Evolutionary conservation across 2,329 filamentous ascomycete genomes (phyloP).

Genomic region (Uncinocarpus reesii): DNA sequence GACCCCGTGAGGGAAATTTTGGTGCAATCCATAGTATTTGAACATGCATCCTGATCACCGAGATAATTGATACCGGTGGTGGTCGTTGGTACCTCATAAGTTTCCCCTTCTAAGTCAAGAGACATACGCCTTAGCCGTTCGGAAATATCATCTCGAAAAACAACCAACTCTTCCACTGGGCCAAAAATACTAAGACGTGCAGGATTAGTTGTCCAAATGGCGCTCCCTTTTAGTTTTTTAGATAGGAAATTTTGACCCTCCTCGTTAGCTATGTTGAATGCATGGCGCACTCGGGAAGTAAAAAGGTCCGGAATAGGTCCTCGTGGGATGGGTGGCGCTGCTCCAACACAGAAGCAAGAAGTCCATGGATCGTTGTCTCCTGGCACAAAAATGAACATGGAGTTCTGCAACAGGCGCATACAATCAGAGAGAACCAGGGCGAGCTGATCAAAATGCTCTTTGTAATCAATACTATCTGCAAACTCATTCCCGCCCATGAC

Average conservation of each 20-base stretch:
- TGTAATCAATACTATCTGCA: slow-evolving; percentile 85
- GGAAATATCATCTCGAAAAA: slow-evolving; percentile 80
- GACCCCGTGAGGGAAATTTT: background rate
- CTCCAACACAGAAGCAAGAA: slow-evolving; percentile 57
- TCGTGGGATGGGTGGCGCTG: slow-evolving; percentile 38
- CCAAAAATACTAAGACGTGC: slow-evolving; percentile 75
- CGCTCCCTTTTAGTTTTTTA: slow-evolving; percentile 50
- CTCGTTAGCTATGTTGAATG: slow-evolving; percentile 64
- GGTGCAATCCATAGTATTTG: background rate
- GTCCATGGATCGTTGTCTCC: slow-evolving; percentile 98
- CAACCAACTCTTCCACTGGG: slow-evolving; percentile 71
- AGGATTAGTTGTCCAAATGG: slow-evolving; percentile 83
- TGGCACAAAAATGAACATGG: slow-evolving; percentile 85
- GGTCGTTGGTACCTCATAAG: background rate
- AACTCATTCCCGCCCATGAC: slow-evolving; percentile 55
- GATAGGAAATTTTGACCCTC: slow-evolving; percentile 40
- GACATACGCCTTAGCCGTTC: slow-evolving; percentile 66
- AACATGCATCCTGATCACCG: background rate
- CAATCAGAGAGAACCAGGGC: slow-evolving; percentile 76
- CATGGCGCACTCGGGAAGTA: slow-evolving; percentile 72
- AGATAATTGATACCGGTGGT: background rate
- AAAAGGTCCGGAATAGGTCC: slow-evolving; percentile 71
- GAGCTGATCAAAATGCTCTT: slow-evolving; percentile 85
- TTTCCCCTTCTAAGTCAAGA: slow-evolving; percentile 34
- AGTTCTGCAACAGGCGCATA: slow-evolving; percentile 63